Evolutionary conservation across 2,329 filamentous ascomycete genomes (phyloP).

Genomic region (Fusarium citri): DNA sequence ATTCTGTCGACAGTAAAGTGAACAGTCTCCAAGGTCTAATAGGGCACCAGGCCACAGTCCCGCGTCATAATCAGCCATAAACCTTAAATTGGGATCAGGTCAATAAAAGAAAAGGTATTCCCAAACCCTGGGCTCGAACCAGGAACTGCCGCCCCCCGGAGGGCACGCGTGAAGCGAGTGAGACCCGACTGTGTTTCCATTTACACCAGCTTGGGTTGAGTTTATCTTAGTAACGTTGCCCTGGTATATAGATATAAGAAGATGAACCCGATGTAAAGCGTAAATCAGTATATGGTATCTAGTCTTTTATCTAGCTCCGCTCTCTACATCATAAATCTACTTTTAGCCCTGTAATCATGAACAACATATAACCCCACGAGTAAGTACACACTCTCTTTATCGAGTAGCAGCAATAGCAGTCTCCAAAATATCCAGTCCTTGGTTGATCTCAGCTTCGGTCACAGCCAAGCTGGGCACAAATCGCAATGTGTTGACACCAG

Average conservation of each 20-base stretch:
- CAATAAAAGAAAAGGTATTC: neutral
- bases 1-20: neutral
- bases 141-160: neutral
- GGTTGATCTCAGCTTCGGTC: conserved; percentile 80
- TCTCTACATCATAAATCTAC: conserved; percentile 19
- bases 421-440: conserved; percentile 80
- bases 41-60: neutral
- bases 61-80: neutral
- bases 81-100: neutral
- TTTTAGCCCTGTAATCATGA: conserved; percentile 5
- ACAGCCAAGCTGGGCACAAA: conserved; percentile 92
- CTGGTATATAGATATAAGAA: neutral
- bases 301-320: conserved; percentile 28
- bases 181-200: neutral
- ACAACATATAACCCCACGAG: neutral
- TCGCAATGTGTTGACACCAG: conserved; percentile 89
- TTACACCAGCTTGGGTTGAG: neutral
- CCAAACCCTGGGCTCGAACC: neutral
- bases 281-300: conserved; percentile 37
- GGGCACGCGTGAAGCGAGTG: neutral
- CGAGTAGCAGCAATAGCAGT: conserved; percentile 67
- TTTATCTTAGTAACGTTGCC: neutral
- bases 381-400: conserved; percentile 33
- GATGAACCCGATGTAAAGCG: neutral
- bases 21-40: neutral